Percentiles rank a stretch among this genome's conserved stretches.
phyloP scores from a whole-genome alignment of 148 eudicot species.

The Vaccinium vitisidaea region DNA sequence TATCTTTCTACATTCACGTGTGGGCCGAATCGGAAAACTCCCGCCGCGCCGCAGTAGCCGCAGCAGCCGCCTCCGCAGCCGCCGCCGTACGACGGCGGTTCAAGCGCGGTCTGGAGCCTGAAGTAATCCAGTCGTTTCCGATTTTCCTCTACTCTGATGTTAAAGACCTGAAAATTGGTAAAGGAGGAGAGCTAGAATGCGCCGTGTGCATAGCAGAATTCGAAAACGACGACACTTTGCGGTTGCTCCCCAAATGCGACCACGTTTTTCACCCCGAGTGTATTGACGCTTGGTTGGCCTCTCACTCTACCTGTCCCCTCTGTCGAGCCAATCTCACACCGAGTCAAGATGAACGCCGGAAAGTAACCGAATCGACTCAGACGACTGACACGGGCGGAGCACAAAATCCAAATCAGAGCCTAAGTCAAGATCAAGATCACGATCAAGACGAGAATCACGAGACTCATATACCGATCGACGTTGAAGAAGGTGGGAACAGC shows the following conservation, averaged over 20 bases:
- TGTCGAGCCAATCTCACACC: conserved; percentile 21
- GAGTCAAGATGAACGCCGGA: conserved; percentile 27
- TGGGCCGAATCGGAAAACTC: conserved; percentile 2
- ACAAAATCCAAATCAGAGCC: conserved; percentile 19
- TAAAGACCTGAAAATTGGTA: conserved; percentile 21
- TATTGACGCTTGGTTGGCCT: conserved; percentile 32
- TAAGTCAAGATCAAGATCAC: background rate
- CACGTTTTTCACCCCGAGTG: conserved; percentile 26
- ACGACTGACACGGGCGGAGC: too few species aligned
- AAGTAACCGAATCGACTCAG: background rate
- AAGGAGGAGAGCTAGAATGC: conserved; percentile 25
- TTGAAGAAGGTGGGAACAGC: background rate
- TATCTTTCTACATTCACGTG: conserved; percentile 36
- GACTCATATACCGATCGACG: background rate
- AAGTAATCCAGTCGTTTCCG: conserved; percentile 21
- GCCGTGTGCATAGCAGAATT: conserved; percentile 35
- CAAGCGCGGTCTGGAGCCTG: conserved; percentile 23
- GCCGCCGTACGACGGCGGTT: background rate
- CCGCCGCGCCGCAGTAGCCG: background rate
- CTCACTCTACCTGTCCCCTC: conserved; percentile 30
- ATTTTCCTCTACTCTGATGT: conserved; percentile 27
- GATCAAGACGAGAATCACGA: background rate
- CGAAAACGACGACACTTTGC: conserved; percentile 19
- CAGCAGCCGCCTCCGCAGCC: background rate
- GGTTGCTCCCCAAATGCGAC: conserved; percentile 20